These are phyloP conservation scores for Pyrenophora teres DNA, from an alignment of 2,329 filamentous ascomycete genomes.

Conservation along the genomic window DNA sequence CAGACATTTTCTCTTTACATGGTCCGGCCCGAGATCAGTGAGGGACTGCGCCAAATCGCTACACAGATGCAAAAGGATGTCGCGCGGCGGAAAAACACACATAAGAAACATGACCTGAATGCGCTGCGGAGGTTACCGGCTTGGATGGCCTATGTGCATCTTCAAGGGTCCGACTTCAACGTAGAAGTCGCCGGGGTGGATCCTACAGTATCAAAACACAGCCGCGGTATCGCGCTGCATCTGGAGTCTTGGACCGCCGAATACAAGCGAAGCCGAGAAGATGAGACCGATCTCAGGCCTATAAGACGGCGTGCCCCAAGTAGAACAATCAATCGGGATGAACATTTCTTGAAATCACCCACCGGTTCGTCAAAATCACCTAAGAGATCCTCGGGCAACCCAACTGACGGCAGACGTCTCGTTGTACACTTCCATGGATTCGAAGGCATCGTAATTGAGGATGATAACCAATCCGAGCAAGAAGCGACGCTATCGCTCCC, in stretches of 20 bases:
- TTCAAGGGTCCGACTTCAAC: conserved; percentile 88
- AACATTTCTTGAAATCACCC: conserved; percentile 61
- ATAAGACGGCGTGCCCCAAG: conserved; percentile 74
- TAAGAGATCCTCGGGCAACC: conserved; percentile 53
- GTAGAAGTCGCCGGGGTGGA: conserved; percentile 91
- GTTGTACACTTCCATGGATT: conserved; percentile 80
- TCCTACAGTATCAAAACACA: conserved; percentile 77
- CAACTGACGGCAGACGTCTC: conserved; percentile 78
- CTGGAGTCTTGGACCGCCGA: conserved; percentile 86
- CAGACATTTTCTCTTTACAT: conserved; percentile 89
- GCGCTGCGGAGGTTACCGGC: conserved; percentile 77
- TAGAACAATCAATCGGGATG: conserved; percentile 62
- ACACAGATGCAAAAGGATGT: conserved; percentile 70
- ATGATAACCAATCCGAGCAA: conserved; percentile 78
- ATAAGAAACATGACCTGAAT: conserved; percentile 55
- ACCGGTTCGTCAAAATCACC: conserved; percentile 56
- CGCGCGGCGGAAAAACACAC: conserved; percentile 35
- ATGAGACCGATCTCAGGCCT: conserved; percentile 63
- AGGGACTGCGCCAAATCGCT: conserved; percentile 89
- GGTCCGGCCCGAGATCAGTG: conserved; percentile 88
- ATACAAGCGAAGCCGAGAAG: conserved; percentile 80
- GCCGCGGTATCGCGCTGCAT: conserved; percentile 82
- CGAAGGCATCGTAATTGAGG: conserved; percentile 90
- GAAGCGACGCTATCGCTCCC: conserved; percentile 88
- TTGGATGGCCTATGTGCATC: conserved; percentile 82